Conservation (phyloP, 2,329 filamentous ascomycete genomes). For the Fonsecaea pedrosoi region DNA sequence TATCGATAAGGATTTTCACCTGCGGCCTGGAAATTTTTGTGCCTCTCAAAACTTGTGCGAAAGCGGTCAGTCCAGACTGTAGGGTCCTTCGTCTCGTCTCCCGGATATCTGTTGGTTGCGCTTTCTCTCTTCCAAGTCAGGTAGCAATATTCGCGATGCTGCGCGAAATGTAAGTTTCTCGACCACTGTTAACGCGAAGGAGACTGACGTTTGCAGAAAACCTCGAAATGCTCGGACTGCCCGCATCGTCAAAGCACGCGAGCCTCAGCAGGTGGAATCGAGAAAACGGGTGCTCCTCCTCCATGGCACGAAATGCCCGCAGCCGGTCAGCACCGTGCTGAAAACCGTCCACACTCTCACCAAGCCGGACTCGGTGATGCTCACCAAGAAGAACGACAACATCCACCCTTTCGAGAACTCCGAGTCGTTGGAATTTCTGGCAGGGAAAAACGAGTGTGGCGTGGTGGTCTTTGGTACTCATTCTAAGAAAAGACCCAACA, state of each 20-base stretch:
- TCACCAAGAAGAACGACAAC: slow-evolving; percentile 91
- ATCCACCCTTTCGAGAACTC: slow-evolving; percentile 94
- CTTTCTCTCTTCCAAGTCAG: not conserved
- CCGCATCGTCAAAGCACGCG: slow-evolving; percentile 90
- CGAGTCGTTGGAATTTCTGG: slow-evolving; percentile 89
- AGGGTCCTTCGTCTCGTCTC: not conserved
- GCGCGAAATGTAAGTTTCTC: slow-evolving; percentile 51
- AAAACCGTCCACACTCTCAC: slow-evolving; percentile 85
- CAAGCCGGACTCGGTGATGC: slow-evolving; percentile 82
- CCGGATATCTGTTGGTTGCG: too few relatives aligned
- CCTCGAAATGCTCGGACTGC: slow-evolving; percentile 87
- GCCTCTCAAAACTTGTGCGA: not conserved
- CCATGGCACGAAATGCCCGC: slow-evolving; percentile 82
- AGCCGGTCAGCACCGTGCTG: slow-evolving; percentile 80
- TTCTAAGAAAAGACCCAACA: slow-evolving; percentile 95
- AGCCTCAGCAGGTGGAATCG: slow-evolving; percentile 87
- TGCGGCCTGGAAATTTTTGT: slow-evolving; percentile 4
- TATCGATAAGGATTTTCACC: slow-evolving; percentile 3
- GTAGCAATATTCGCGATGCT: slow-evolving; percentile 45
- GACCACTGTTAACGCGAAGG: not conserved
- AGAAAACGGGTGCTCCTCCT: slow-evolving; percentile 89
- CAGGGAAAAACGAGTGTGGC: slow-evolving; percentile 91
- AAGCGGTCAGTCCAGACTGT: not conserved
- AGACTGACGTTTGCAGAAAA: slow-evolving; percentile 50
- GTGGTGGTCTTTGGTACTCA: slow-evolving; percentile 83